A percentile compares a stretch with the other conserved stretches of the same genome.
These are phyloP conservation scores for Ormosia semicastrata DNA, from an alignment of 306 rosid genomes.

Conservation along the genomic window DNA sequence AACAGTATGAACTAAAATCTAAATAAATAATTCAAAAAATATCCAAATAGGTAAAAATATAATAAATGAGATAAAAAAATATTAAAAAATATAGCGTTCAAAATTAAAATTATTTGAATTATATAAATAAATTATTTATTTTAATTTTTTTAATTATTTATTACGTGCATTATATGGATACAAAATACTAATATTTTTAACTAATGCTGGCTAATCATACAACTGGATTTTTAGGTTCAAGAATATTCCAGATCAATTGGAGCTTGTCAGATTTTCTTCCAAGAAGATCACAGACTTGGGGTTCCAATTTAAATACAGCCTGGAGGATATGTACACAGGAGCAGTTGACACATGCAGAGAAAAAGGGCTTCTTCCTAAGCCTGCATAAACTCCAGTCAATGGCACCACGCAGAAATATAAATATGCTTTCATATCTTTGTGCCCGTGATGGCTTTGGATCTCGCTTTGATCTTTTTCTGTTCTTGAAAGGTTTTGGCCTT, in stretches of 20 bases:
- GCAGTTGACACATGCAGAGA: constrained; percentile 62
- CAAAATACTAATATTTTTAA: too few relatives aligned
- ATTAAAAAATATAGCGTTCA: too few relatives aligned
- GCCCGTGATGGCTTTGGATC: background rate
- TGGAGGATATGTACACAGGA: constrained; percentile 67
- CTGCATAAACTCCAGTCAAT: background rate
- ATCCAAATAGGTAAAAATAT: too few relatives aligned
- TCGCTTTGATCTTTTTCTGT: background rate
- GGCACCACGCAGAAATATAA: background rate
- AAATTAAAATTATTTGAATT: too few relatives aligned
- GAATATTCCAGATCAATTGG: constrained; percentile 59
- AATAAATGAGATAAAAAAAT: too few relatives aligned
- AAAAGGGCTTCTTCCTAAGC: constrained; percentile 54
- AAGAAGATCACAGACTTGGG: constrained; percentile 64
- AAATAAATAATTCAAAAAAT: too few relatives aligned
- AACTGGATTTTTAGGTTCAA: constrained; percentile 47
- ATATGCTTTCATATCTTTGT: background rate
- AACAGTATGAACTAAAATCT: too few relatives aligned
- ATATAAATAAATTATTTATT: too few relatives aligned
- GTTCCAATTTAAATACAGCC: constrained; percentile 60
- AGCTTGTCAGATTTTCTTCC: constrained; percentile 52
- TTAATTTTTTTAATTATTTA: too few relatives aligned
- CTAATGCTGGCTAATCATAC: background rate
- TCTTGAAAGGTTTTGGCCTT: background rate
- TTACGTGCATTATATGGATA: too few relatives aligned